phyloP scores from a whole-genome alignment of 2,329 filamentous ascomycete genomes.

The Fusarium solani-melongenae region DNA sequence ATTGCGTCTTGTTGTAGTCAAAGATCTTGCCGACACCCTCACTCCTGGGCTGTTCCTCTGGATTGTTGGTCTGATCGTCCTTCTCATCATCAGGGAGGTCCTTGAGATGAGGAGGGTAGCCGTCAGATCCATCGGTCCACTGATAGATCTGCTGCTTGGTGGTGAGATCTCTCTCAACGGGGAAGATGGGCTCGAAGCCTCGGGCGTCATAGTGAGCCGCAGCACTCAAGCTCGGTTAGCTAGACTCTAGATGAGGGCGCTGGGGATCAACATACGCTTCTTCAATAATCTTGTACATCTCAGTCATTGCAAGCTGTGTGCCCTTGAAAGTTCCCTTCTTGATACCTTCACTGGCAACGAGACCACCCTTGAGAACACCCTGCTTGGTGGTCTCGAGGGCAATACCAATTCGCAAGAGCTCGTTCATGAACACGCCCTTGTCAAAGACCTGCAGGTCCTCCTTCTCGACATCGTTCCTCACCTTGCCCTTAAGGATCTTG shows the following conservation, averaged over 20 bases:
- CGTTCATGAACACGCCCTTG: conserved; percentile 28
- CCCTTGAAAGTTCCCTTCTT: conserved; percentile 20
- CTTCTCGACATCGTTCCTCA: conserved; percentile 9
- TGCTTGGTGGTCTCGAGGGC: conserved; percentile 13
- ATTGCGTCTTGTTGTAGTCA: background rate
- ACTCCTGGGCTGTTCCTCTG: background rate
- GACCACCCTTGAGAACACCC: background rate
- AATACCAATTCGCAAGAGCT: conserved; percentile 17
- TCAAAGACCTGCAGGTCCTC: conserved; percentile 19
- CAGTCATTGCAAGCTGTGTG: conserved; percentile 20
- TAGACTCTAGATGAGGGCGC: accelerated
- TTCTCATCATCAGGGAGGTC: conserved; percentile 3
- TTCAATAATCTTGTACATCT: conserved; percentile 20
- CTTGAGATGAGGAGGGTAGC: conserved; percentile 21
- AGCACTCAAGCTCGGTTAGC: background rate
- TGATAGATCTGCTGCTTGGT: conserved; percentile 11
- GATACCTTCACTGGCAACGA: conserved; percentile 7
- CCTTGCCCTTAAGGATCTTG: conserved; percentile 17
- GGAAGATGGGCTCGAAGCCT: conserved; percentile 19
- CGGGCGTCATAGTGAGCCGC: conserved; percentile 5
- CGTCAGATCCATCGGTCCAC: conserved; percentile 14
- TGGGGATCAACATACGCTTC: conserved; percentile 4
- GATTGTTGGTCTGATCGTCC: background rate
- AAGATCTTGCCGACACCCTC: conserved; percentile 16
- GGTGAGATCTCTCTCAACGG: conserved; percentile 2